Percentiles rank a stretch among this genome's conserved stretches.
phyloP scores from a whole-genome alignment of 1,139 yeast species.

The Zygoascus hellenicus region DNA sequence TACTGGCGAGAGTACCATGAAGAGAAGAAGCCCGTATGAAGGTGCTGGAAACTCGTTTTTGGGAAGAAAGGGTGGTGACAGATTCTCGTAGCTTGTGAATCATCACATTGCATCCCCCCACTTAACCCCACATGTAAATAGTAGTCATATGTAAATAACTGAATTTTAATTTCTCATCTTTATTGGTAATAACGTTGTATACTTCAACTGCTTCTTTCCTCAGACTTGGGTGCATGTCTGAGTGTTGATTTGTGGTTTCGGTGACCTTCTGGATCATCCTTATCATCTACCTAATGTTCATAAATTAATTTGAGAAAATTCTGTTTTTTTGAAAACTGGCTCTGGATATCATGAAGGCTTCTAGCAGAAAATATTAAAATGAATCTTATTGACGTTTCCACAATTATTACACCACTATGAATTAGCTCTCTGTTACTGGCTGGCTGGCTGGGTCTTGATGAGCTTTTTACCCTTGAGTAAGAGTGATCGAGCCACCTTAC shows the following conservation, averaged over 20 bases:
- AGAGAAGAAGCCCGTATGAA: constrained; percentile 34
- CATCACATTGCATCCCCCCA: background rate
- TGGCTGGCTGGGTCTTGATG: constrained; percentile 19
- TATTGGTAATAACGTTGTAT: no score
- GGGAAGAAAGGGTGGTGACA: constrained; percentile 25
- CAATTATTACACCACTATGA: background rate
- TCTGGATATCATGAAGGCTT: no score
- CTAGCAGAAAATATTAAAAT: background rate
- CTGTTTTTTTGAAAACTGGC: no score
- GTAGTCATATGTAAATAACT: background rate
- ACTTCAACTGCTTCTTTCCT: no score
- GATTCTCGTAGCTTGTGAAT: constrained; percentile 11
- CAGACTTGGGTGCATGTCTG: no score
- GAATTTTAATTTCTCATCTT: background rate
- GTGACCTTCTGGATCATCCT: no score
- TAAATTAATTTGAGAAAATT: no score
- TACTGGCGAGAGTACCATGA: constrained; percentile 30
- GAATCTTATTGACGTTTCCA: background rate
- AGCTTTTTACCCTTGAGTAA: constrained; percentile 32
- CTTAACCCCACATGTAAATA: background rate
- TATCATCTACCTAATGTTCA: no score
- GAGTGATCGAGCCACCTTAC: constrained; percentile 33
- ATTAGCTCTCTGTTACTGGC: background rate
- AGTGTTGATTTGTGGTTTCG: no score
- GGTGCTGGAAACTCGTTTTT: constrained; percentile 36